Evolutionary conservation across 139 green algal species (phyloP).

Genomic region (Pseudopediastrum boryanum): DNA sequence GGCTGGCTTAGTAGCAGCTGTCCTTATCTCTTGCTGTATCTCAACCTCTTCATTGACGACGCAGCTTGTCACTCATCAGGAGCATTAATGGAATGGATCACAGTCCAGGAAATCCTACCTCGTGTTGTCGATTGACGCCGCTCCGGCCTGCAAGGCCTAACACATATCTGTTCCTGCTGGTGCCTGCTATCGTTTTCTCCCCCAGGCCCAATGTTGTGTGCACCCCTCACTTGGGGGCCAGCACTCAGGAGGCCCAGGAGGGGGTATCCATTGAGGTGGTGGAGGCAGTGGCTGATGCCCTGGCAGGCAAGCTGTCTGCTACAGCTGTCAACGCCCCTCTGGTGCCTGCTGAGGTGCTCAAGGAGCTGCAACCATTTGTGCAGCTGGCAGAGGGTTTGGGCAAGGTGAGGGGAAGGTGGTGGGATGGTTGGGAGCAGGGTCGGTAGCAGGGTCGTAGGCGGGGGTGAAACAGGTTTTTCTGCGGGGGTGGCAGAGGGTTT

Average conservation of each 20-base stretch:
- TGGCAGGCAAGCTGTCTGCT: slow-evolving; percentile 84
- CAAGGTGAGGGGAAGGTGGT: slow-evolving; percentile 43
- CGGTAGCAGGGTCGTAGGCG: no score
- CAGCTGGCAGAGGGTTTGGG: slow-evolving; percentile 80
- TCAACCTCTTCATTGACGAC: no score
- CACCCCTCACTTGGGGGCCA: slow-evolving; percentile 95
- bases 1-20: no score
- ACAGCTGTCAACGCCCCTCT: slow-evolving; percentile 95
- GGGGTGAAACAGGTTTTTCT: no score
- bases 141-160: neutral
- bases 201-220: slow-evolving; percentile 86
- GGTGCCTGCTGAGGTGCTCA: slow-evolving; percentile 90
- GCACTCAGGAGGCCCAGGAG: slow-evolving; percentile 93
- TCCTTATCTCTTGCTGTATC: no score
- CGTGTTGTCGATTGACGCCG: no score
- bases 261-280: slow-evolving; percentile 95
- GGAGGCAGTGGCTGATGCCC: slow-evolving; percentile 89
- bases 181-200: slow-evolving; percentile 14
- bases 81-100: no score
- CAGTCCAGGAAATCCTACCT: no score
- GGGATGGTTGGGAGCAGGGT: no score
- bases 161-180: neutral
- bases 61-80: no score
- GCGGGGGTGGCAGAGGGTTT: no score
- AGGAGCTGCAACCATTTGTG: slow-evolving; percentile 92